Evolutionary conservation across 2,329 filamentous ascomycete species (phyloP).

Genomic region (Nigrograna mackinnonii): DNA sequence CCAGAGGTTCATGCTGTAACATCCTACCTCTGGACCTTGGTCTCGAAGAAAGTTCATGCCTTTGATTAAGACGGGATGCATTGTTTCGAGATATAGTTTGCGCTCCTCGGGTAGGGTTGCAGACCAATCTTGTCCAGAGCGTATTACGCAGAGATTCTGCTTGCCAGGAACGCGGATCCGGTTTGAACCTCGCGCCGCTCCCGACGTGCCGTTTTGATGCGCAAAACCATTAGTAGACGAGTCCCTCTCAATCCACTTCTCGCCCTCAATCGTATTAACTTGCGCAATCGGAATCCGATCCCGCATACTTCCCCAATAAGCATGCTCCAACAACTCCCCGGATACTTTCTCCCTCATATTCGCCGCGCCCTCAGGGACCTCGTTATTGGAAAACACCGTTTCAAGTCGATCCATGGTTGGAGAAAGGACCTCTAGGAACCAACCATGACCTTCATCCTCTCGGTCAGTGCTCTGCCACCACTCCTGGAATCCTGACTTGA

Average conservation of each 20-base stretch:
- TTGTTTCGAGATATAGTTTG: constrained; percentile 48
- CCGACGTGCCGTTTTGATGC: not conserved
- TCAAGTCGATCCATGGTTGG: constrained; percentile 50
- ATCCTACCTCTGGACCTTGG: constrained; percentile 47
- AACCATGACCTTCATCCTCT: constrained; percentile 35
- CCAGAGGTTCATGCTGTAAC: constrained; percentile 50
- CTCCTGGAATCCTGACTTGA: constrained; percentile 36
- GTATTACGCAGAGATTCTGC: constrained; percentile 48
- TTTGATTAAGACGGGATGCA: constrained; percentile 48
- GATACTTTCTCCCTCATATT: constrained; percentile 44
- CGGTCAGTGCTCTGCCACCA: constrained; percentile 43
- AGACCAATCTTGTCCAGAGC: constrained; percentile 53
- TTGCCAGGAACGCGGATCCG: constrained; percentile 40
- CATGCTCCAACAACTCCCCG: constrained; percentile 46
- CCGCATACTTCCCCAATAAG: constrained; percentile 53
- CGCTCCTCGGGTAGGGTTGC: constrained; percentile 45
- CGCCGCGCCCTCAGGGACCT: constrained; percentile 45
- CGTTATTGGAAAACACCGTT: constrained; percentile 45
- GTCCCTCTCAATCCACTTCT: constrained; percentile 20
- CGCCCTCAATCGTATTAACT: constrained; percentile 37
- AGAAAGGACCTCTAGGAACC: constrained; percentile 49
- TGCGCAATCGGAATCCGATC: constrained; percentile 47
- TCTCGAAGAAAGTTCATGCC: constrained; percentile 53
- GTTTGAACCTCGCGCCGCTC: too few relatives aligned
- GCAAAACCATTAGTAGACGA: constrained; percentile 1